Evolutionary conservation across 148 eudicot species (phyloP), one percentile per base, ranked within the genome.

Genomic region (Nyssa sinensis): DNA sequence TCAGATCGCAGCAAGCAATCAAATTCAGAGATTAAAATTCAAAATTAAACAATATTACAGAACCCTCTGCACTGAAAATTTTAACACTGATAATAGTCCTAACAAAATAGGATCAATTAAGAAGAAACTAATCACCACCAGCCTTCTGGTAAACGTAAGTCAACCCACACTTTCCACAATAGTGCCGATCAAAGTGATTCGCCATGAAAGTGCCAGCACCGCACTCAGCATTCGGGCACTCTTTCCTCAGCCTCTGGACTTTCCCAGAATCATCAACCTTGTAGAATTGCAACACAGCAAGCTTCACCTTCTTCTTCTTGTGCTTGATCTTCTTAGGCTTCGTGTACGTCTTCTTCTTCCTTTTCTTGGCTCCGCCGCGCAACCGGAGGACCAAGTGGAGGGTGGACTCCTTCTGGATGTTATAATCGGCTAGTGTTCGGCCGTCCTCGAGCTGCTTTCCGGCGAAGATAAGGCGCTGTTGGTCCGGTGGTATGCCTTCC

Each of bases 131-230:
- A 74, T 53, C 70, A 47, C 80, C 75, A 25, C 75, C 74, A 39
- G 80, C 80, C 69, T 77, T 77, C 75, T 77, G 75, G 8, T 77
- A 77, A 59, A 77, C 80, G 29, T 77, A 77, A 10, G 80, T 77
- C 19, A 77, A 34, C 4, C 80, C 80, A 57, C 80, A 77, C 71
- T 77, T 77, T 21, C 80, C 80, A 28, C 80, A 77, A 9, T 77
- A 77, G 41, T 77, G 80, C 59, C 80, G 33, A 39, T 77, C 80
- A 30, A 77, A 77, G 37, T 77, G 80, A 35, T 77, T 77, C 0
- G 80, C 80, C 80, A 77, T 77, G 71, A 77, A 77, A 9, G 80
- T 77, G 47, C 80, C 80, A 14, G 80, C 80, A n/a, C 80, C 80
- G 63, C 80, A 77, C 75, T 77, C 80, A 1, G 75, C 80, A 53